Base-by-base conservation (phyloP, 495 filamentous ascomycete genomes). In the Hypoxylon trugodes region DNA sequence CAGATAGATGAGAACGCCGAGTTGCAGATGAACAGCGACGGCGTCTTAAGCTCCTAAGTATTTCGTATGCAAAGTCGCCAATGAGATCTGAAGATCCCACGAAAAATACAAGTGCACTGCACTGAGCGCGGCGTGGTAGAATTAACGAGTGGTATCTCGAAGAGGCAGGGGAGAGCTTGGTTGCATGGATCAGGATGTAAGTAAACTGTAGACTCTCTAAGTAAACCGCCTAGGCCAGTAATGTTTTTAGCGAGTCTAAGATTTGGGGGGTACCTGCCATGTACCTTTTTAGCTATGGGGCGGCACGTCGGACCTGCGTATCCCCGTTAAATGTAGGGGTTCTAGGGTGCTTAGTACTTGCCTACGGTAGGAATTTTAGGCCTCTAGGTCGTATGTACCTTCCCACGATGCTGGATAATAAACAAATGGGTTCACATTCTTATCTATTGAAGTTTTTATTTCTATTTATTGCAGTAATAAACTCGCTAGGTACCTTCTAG, bases 301-400 rank as follows among this genome's bases (percentile, higher is more conserved):
- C 53, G 61, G 61, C 38, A 19, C 32, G 28, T 64, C 61, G 61
- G 61, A 52, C 47, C 61, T 33, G 37, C 32, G 41, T 52, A 64
- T 47, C 30, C 16, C 61, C 61, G 52, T 41, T 46, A 33, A 47
- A 54, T n/a, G 45, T 37, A 58, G 60, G 7, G 19, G 6, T 37
- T 51, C 18, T 41, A 48, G 15, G 35, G 30, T 38, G 35, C 9
- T 53, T 6, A 2, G 6, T 36, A 53, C 32, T 10, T 28, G 30
- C 24, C 45, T 41, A 16, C 42, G 12, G 28, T 13, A 47, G 25
- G 43, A 32, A 32, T 15, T 30, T 30, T 30, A 10, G n/a, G n/a
- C n/a, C n/a, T n/a, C n/a, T n/a, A n/a, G n/a, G n/a, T n/a, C n/a
- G n/a, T n/a, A n/a, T n/a, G n/a, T n/a, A n/a, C n/a, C n/a, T n/a